Evolutionary conservation across 225 moss, liverwort and hornwort species (phyloP), one percentile per base, ranked within the genome.

Genomic region (Neckera pumila): DNA sequence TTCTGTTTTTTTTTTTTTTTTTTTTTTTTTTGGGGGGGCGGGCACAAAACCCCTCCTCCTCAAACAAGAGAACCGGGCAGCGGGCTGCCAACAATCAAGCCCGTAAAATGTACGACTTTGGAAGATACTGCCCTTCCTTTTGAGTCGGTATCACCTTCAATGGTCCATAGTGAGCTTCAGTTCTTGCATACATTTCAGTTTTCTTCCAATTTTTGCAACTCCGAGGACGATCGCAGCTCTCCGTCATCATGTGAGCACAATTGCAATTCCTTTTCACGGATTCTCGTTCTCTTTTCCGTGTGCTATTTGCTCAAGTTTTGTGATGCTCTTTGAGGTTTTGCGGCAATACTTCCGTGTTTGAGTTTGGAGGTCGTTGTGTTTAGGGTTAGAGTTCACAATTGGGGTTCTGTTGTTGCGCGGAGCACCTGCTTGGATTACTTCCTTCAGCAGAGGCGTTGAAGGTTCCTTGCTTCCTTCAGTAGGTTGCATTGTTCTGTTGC

Each of bases 31-130:
- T n/a, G 45, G 45, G 45, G 45, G 28, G 14, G 13, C 10, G 19
- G 25, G 1, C 22, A 7, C 14, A 16, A 74, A 69, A 38, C 4
- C 23, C 28, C 14, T 23, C 63, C 49, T 49, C 26, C 34, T 76
- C 76, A 54, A 47, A 21, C 14, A 80, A 43, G 30, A 21, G 14
- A 61, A 28, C 20, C 53, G 65, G 65, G 64, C 65, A 86, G 51
- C 56, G 51, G 74, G 72, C 87, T 82, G 53, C 63, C 62, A 81
- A 77, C 42, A 34, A 43, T 67, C 34, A 45, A 75, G 2, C 8
- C 30, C 17, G 33, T 23, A 6, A 84, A 59, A 67, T 88, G 45
- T 84, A n/a, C 31, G 4, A 1, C 0, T 0, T 0, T 3, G 8
- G 38, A 84, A 84, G 84, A 79, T 84, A 67, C 31, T 67, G 60